Percentiles rank a stretch among this genome's conserved stretches.
These are phyloP conservation scores for Aspergillus homomorphus DNA, from an alignment of 495 filamentous ascomycete genomes.

Conservation along the genomic window DNA sequence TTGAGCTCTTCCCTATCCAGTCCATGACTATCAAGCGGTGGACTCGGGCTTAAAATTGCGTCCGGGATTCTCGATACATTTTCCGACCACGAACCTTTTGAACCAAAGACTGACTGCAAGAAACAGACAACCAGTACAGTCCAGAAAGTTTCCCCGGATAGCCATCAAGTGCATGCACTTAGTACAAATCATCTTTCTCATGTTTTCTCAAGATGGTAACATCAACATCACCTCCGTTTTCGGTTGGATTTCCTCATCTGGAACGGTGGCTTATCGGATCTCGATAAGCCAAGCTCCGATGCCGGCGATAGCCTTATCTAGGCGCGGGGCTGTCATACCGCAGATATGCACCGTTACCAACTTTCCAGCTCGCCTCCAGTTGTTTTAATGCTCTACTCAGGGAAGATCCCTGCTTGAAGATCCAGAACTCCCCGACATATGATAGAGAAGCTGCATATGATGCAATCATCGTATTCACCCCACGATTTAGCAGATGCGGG, in stretches of 20 bases:
- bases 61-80: no score
- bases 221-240: no score
- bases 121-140: no score
- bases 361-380: neutral
- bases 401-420: neutral
- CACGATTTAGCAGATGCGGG: neutral
- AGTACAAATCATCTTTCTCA: no score
- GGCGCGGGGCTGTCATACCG: conserved; percentile 20
- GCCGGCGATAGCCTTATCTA: conserved; percentile 46
- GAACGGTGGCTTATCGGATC: neutral
- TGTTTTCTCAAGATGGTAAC: no score
- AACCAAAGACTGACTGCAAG: no score
- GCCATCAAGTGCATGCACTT: no score
- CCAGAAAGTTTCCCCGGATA: no score
- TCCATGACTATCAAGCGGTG: no score
- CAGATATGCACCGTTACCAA: neutral
- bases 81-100: no score
- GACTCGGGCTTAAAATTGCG: no score
- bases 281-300: conserved; percentile 26
- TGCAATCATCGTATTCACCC: neutral
- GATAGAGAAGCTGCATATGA: neutral
- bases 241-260: neutral
- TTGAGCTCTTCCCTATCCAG: no score
- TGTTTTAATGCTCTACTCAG: neutral
- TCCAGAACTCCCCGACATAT: neutral